Base-by-base conservation (phyloP, 805 yeast genomes). In the Danielozyma ontarioensis region DNA sequence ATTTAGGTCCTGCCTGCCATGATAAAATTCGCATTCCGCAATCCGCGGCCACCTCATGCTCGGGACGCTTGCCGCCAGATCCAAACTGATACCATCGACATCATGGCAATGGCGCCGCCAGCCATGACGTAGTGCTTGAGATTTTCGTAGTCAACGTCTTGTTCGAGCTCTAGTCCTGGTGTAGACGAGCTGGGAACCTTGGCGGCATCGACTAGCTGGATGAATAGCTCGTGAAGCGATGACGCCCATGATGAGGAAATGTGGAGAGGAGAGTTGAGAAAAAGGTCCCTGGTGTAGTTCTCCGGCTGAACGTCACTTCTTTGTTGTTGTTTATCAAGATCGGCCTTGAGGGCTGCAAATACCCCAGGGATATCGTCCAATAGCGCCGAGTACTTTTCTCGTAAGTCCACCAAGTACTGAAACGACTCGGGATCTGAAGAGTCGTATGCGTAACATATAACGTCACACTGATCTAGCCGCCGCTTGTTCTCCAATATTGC, bases 341-440 rank as follows among this genome's bases (percentile, higher is more conserved):
- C 99, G 0, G 98, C 97, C 51, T 93, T 93, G 23, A 89, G 63
- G 0, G 96, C 98, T 1, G 89, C 97, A 50, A 81, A 85, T 0
- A 93, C 79, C 3, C 82, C 73, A 0, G 99, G 99, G 2, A 93
- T 60, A 28, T 70, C 69, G 33, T 72, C 71, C 44, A 80, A 74
- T 13, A 81, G 59, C 21, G 66, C 62, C 2, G 78, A 74, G 48
- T 82, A 78, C 41, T 64, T 70, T 19, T 70, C 63, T 11, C 88
- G 62, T n/a, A 89, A 54, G 13, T 83, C 83, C 17, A 83, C 81
- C 33, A 89, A 61, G 51, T 84, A 78, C 34, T 88, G 84, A 55
- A 93, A 93, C 27, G 95, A 85, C 35, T 90, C 95, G 0, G 99
- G 97, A 51, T 93, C 97, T 0, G 96, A 81, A 0, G 97, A 87